Conservation (phyloP, 495 filamentous ascomycete species). For the Daldinia grandis region DNA sequence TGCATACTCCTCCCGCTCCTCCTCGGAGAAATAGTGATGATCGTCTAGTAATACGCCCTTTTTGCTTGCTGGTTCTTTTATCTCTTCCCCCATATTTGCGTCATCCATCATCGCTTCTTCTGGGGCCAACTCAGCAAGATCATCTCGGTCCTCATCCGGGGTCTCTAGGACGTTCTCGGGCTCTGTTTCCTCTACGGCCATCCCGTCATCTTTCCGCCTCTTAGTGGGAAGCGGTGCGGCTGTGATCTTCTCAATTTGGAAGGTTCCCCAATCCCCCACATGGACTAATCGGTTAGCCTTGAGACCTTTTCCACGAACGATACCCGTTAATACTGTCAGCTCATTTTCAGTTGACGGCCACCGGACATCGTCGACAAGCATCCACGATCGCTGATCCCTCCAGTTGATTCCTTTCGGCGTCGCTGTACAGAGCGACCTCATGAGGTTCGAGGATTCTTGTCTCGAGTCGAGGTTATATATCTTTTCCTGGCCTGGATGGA, state of each 20-base stretch:
- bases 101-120: conserved; percentile 84
- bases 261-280: conserved; percentile 93
- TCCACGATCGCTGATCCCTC: conserved; percentile 94
- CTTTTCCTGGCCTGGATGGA: conserved; percentile 89
- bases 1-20: conserved; percentile 63
- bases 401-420: conserved; percentile 91
- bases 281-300: conserved; percentile 91
- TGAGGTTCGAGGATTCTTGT: conserved; percentile 88
- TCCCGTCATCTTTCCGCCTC: conserved; percentile 70
- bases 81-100: conserved; percentile 58
- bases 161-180: conserved; percentile 66
- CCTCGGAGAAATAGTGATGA: conserved; percentile 97
- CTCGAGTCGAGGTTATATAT: conserved; percentile 83
- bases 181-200: conserved; percentile 69
- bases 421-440: conserved; percentile 87
- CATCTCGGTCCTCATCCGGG: conserved; percentile 81
- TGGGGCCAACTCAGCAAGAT: conserved; percentile 77
- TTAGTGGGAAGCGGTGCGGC: conserved; percentile 67
- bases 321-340: conserved; percentile 80
- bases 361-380: conserved; percentile 83
- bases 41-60: conserved; percentile 92
- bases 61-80: conserved; percentile 56
- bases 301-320: conserved; percentile 83
- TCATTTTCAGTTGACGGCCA: conserved; percentile 66
- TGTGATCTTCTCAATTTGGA: conserved; percentile 88